These are phyloP conservation scores for Colletotrichum plurivorum DNA, from an alignment of 2,329 filamentous ascomycete species.

Conservation along the genomic window DNA sequence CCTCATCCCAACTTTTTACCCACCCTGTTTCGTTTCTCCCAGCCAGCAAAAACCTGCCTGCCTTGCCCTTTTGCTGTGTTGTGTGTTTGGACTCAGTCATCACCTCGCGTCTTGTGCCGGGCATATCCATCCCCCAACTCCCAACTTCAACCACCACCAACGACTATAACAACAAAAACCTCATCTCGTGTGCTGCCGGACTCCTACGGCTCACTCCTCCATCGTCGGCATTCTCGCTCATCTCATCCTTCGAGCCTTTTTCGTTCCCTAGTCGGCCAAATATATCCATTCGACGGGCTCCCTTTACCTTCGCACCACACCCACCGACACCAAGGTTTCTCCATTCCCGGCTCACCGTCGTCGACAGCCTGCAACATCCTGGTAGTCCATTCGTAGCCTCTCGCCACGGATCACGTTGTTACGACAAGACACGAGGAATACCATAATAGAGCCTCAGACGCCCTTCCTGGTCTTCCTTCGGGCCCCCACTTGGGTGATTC, in stretches of 20 bases:
- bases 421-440: conserved; percentile 11
- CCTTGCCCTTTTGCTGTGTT: not conserved
- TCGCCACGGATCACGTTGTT: conserved; percentile 26
- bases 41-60: not conserved
- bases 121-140: conserved; percentile 3
- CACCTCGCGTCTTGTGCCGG: conserved; percentile 21
- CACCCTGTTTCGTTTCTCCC: conserved; percentile 38
- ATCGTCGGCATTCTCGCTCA: conserved; percentile 18
- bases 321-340: conserved; percentile 35
- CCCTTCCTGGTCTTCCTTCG: conserved; percentile 34
- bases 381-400: conserved; percentile 26
- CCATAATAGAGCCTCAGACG: conserved; percentile 32
- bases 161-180: not conserved
- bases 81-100: conserved; percentile 26
- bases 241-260: not conserved
- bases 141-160: not conserved
- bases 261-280: not conserved
- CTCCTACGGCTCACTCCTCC: conserved; percentile 1
- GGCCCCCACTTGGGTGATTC: conserved; percentile 41
- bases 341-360: conserved; percentile 37
- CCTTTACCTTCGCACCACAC: conserved; percentile 12
- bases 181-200: not conserved
- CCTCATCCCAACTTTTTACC: conserved; percentile 34
- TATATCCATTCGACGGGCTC: not conserved
- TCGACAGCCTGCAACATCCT: conserved; percentile 34